phyloP scores from a whole-genome alignment of 2,329 filamentous ascomycete genomes.

The Xylaria sp. region DNA sequence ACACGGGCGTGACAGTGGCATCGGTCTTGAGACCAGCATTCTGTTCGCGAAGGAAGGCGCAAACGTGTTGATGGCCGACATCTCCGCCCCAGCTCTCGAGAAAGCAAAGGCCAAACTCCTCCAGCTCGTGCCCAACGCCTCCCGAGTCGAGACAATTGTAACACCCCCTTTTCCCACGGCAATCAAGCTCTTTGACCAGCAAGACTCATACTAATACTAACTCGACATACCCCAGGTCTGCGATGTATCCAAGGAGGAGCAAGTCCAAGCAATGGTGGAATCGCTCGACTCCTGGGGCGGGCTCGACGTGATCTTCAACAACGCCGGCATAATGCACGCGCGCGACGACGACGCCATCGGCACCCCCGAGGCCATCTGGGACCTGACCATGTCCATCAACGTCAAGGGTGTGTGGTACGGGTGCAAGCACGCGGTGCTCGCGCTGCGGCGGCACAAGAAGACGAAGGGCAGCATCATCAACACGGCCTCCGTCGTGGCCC shows the following conservation, averaged over 20 bases:
- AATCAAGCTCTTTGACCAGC: background rate
- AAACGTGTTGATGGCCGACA: slow-evolving; percentile 85
- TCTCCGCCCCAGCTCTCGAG: slow-evolving; percentile 80
- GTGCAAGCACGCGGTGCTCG: slow-evolving; percentile 88
- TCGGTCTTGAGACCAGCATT: slow-evolving; percentile 91
- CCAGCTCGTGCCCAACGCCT: slow-evolving; percentile 72
- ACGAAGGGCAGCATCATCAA: slow-evolving; percentile 86
- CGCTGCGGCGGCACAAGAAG: slow-evolving; percentile 84
- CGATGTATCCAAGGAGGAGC: slow-evolving; percentile 87
- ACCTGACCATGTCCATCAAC: slow-evolving; percentile 92
- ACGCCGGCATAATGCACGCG: slow-evolving; percentile 96
- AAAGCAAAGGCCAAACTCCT: slow-evolving; percentile 81
- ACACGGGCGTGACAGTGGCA: slow-evolving; percentile 69
- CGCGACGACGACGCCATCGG: slow-evolving; percentile 82
- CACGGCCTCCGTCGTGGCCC: slow-evolving; percentile 87
- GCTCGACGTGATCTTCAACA: slow-evolving; percentile 95
- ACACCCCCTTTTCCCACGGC: slow-evolving; percentile 31
- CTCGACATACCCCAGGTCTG: slow-evolving; percentile 57
- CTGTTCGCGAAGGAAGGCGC: slow-evolving; percentile 92
- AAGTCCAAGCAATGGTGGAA: slow-evolving; percentile 80
- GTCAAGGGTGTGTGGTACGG: slow-evolving; percentile 99
- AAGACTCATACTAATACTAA: slow-evolving; percentile 17
- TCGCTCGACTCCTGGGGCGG: slow-evolving; percentile 86
- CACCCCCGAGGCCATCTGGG: slow-evolving; percentile 92
- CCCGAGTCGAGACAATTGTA: slow-evolving; percentile 70